A percentile compares a stretch with the other conserved stretches of the same genome.
phyloP scores from a whole-genome alignment of 805 yeast species.

The Yamadazyma takamatsuzukensis region DNA sequence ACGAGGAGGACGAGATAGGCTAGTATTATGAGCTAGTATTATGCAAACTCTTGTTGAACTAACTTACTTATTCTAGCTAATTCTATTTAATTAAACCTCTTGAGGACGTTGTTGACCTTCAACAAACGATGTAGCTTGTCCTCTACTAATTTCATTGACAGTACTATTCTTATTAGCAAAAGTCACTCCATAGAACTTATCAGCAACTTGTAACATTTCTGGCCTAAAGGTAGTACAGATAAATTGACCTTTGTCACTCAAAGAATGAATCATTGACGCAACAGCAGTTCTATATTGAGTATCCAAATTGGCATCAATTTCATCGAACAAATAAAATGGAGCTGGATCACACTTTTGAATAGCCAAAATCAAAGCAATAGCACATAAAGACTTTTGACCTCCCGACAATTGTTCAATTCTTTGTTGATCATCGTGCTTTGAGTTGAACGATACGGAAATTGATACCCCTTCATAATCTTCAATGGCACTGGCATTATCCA shows the following conservation, averaged over 20 bases:
- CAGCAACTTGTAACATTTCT: conserved; percentile 85
- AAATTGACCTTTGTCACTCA: conserved; percentile 76
- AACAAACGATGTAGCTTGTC: conserved; percentile 79
- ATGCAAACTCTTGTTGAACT: no score
- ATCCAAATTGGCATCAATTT: conserved; percentile 93
- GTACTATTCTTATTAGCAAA: conserved; percentile 79
- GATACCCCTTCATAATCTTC: conserved; percentile 78
- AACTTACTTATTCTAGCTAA: no score
- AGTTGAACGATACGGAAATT: conserved; percentile 84
- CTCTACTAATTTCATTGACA: conserved; percentile 63
- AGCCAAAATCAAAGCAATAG: conserved; percentile 88
- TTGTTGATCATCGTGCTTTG: conserved; percentile 79
- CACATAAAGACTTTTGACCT: conserved; percentile 96
- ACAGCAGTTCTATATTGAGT: conserved; percentile 87
- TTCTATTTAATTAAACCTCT: no score
- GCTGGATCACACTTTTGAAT: conserved; percentile 96
- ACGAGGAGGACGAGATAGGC: no score
- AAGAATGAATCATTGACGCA: conserved; percentile 64
- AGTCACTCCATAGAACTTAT: conserved; percentile 82
- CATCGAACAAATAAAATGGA: conserved; percentile 94
- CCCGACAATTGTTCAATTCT: conserved; percentile 91
- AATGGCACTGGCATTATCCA: conserved; percentile 17
- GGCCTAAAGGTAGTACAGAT: conserved; percentile 95
- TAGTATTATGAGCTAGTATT: no score
- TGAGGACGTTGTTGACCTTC: conserved; percentile 51